Evolutionary conservation across 257 asterid species (phyloP), one percentile per base, ranked within the genome.

Genomic region (Craterostigma plantagineum): DNA sequence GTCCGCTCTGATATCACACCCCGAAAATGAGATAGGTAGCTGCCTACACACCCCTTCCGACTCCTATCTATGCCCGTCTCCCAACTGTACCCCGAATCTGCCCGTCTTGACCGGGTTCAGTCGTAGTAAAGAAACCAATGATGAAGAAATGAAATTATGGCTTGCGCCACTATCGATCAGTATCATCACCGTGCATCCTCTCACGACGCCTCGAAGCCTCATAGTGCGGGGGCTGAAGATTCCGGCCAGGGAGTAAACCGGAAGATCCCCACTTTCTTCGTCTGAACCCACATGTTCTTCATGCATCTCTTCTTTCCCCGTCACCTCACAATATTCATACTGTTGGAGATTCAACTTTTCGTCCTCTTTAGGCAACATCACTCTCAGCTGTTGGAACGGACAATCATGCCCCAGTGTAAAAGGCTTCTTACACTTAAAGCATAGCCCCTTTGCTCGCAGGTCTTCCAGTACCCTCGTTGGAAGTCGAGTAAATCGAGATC

Each of bases 81-180:
- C 30, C 30, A 23, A 23, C 30, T 23, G 30, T 23, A 40, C 45
- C 16, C 45, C 16, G 45, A 40, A 40, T 3, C 3, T 40, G 13
- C 16, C 16, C 13, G 45, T 40, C 15, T 13, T 40, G 13, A 1
- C 16, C 16, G 45, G 45, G 10, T 9, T 11, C 16, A 40, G 45
- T 8, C 45, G 15, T 40, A 40, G 45, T 40, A 8, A 13, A 4
- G 16, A 9, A 8, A 40, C 16, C 45, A 40, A 40, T 11, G 45
- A 11, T 8, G 13, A 10, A 11, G 45, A 40, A 8, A 40, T 11
- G 45, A 40, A 40, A 14, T 40, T 40, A 14, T 40, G 45, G 16
- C 45, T 40, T 8, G 45, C 45, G 45, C 45, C 45, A 40, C 45
- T 40, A 40, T 40, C 45, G 13, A 40, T 40, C 45, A 40, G 16